Percentiles rank a stretch among this genome's conserved stretches.
Conservation (phyloP, 2,329 filamentous ascomycete species). For the Pseudogymnoascus sp. region DNA sequence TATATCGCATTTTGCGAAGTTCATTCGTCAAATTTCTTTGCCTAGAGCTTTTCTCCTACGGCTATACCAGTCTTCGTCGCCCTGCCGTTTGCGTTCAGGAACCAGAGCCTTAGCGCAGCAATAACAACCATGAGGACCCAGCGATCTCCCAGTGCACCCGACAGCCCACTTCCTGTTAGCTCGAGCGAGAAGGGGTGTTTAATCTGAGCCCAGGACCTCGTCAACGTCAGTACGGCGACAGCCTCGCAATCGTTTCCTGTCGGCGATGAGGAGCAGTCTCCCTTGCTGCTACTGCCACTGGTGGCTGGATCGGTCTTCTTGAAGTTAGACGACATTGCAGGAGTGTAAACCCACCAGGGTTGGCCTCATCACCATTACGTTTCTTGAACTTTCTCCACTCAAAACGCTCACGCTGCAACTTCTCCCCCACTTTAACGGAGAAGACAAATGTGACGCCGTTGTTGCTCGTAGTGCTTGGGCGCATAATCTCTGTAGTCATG, state of each 20-base stretch:
- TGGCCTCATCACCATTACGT: slow-evolving; percentile 10
- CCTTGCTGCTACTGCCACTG: neutral
- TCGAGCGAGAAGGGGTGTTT: slow-evolving; percentile 13
- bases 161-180: slow-evolving; percentile 8
- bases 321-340: neutral
- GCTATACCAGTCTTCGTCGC: neutral
- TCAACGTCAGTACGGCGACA: slow-evolving; percentile 14
- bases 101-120: slow-evolving; percentile 13
- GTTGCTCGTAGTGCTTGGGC: slow-evolving; percentile 8
- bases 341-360: slow-evolving; percentile 9
- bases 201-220: slow-evolving; percentile 12
- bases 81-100: slow-evolving; percentile 4
- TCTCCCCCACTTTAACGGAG: slow-evolving; percentile 13
- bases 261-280: neutral
- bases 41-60: neutral
- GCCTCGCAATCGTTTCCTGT: neutral
- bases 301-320: neutral
- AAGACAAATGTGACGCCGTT: slow-evolving; percentile 12
- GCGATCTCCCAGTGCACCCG: slow-evolving; percentile 8
- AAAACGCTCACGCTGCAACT: slow-evolving; percentile 15
- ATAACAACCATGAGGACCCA: slow-evolving; percentile 13
- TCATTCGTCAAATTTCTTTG: neutral
- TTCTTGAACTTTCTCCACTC: slow-evolving; percentile 18
- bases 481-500: slow-evolving; percentile 13
- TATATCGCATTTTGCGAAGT: neutral